Percentiles rank a stretch among this genome's conserved stretches.
Conservation (phyloP, 345 rosid genomes). For the Populus davidiana region DNA sequence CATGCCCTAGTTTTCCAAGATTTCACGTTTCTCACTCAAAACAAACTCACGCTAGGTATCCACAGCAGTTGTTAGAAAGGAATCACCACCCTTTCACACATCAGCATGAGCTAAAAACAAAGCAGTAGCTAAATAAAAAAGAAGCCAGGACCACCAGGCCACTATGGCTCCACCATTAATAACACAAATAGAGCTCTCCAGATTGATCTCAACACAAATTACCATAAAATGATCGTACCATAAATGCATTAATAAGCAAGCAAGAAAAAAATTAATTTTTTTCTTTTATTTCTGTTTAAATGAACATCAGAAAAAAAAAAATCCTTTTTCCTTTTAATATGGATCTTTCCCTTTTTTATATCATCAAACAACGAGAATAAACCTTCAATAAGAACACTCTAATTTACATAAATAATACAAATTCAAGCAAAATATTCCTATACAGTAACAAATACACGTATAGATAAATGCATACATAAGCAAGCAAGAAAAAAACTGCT, state of each 20-base stretch:
- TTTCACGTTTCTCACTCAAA: neutral
- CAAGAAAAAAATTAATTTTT: no score
- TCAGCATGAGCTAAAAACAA: neutral
- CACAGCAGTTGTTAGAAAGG: neutral
- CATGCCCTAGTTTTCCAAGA: neutral
- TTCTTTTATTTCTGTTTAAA: no score
- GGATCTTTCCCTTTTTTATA: no score
- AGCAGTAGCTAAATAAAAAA: slow-evolving; percentile 3
- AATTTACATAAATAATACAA: neutral
- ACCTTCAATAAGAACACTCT: no score
- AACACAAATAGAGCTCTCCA: neutral
- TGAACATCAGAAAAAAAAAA: neutral
- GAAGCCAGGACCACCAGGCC: neutral
- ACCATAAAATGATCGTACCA: no score
- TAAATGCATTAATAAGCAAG: no score
- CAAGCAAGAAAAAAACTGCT: neutral
- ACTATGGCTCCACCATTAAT: neutral
- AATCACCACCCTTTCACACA: slow-evolving; percentile 10
- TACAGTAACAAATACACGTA: neutral
- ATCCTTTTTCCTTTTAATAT: no score
- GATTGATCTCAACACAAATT: neutral
- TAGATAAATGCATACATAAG: no score
- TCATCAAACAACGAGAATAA: no score
- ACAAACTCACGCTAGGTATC: neutral
- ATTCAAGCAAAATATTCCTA: neutral